Evolutionary conservation across 345 rosid species (phyloP).

Genomic region (Trapa incisa): DNA sequence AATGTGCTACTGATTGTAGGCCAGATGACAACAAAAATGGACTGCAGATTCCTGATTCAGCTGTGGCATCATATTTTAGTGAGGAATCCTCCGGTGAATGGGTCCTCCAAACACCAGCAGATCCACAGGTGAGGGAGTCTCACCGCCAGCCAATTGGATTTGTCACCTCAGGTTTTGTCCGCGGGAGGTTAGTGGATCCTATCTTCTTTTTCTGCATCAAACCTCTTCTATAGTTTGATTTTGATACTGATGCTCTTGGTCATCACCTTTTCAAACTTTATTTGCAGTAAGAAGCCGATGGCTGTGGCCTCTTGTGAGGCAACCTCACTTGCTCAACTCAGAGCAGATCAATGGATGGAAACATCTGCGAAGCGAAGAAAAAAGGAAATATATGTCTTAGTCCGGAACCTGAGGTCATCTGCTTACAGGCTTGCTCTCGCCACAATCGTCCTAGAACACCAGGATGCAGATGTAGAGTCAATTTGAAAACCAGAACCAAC

Average conservation of each 20-base stretch:
- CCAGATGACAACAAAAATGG: slow-evolving; percentile 24
- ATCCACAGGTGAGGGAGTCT: slow-evolving; percentile 25
- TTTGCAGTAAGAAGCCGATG: slow-evolving; percentile 50
- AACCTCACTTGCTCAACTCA: slow-evolving; percentile 39
- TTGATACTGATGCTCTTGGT: neutral
- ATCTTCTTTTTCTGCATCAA: neutral
- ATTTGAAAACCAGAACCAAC: slow-evolving; percentile 20
- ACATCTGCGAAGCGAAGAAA: slow-evolving; percentile 33
- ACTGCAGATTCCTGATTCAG: slow-evolving; percentile 40
- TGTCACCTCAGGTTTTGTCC: slow-evolving; percentile 66
- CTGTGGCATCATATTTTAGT: slow-evolving; percentile 49
- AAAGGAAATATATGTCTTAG: slow-evolving; percentile 63
- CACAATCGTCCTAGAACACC: slow-evolving; percentile 52
- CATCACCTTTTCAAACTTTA: neutral
- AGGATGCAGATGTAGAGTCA: slow-evolving; percentile 36
- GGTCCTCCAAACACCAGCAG: slow-evolving; percentile 55
- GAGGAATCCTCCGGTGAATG: slow-evolving; percentile 46
- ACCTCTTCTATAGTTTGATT: too few relatives aligned
- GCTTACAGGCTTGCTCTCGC: slow-evolving; percentile 77
- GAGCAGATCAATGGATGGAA: slow-evolving; percentile 62
- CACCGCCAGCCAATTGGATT: slow-evolving; percentile 74
- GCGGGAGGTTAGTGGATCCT: slow-evolving; percentile 46
- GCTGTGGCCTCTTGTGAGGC: slow-evolving; percentile 70
- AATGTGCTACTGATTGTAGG: slow-evolving; percentile 19
- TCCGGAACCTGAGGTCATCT: slow-evolving; percentile 67